Base-by-base conservation (phyloP, 2,329 filamentous ascomycete species). In the Drechslerella dactyloides region DNA sequence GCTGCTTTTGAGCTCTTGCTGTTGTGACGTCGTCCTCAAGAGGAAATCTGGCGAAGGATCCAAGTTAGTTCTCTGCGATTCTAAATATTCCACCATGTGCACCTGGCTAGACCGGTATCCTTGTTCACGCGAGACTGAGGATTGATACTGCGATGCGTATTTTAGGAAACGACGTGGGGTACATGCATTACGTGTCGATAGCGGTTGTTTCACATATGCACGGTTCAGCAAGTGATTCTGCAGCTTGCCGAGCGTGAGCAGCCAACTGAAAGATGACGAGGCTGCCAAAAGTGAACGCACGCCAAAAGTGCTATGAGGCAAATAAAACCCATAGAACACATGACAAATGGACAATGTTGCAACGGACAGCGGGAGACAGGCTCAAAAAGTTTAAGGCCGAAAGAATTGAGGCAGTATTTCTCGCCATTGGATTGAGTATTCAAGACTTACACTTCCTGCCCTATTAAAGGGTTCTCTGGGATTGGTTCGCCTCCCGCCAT, bases 401-500 rank as follows among this genome's bases (percentile, higher is more conserved):
- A 4, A 15, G n/a, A 13, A 15, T 42, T 17, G 2, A 6, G 4
- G 27, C 27, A 33, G 27, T 3, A 33, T 33, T 8, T 33, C 27
- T 40, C 35, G 15, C 19, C 19, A 55, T 42, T 17, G 24, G 13
- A 11, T 37, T 37, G 8, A 33, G 15, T 27, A n/a, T n/a, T n/a
- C n/a, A n/a, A n/a, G 13, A 69, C 65, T 69, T 44, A 69, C 65
- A 62, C 58, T 42, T 56, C 65, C 15, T 58, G 53, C 52, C 58
- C 58, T 27, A 69, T 57, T 10, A 69, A 58, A 33, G 65, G 65
- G 46, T 69, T 69, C 37, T 69, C 65, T 7, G 65, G 65, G 21
- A 69, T 69, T 62, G 65, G 65, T 57, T 69, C 65, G 35, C 58
- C 58, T 40, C 65, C 58, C 17, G 65, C 65, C 65, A 69, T 69